phyloP scores from a whole-genome alignment of 257 asterid species.

The Solanum virginianum region DNA sequence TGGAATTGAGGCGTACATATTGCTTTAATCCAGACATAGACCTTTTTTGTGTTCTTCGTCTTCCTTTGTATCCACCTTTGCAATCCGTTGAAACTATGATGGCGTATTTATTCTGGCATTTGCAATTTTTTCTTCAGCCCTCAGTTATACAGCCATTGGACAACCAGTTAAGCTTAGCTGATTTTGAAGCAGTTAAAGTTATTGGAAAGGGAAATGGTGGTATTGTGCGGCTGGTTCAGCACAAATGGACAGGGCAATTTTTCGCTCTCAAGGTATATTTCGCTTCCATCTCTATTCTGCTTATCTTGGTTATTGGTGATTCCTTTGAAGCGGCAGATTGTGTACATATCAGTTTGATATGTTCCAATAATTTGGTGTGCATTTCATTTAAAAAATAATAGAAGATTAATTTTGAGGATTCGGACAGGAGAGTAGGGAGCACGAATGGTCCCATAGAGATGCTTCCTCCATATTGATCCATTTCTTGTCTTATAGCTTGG shows the following conservation, averaged over 20 bases:
- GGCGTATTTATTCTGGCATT: neutral
- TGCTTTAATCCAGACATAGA: neutral
- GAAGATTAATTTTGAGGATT: neutral
- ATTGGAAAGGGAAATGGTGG: conserved; percentile 97
- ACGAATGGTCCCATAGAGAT: neutral
- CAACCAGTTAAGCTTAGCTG: conserved; percentile 89
- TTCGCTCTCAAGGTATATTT: conserved; percentile 82
- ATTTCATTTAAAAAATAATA: neutral
- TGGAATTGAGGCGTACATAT: neutral
- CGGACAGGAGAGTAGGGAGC: neutral
- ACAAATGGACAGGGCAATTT: conserved; percentile 91
- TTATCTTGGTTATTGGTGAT: neutral
- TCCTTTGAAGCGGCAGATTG: neutral
- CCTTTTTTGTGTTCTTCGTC: neutral
- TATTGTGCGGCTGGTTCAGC: conserved; percentile 87
- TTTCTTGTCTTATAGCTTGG: neutral
- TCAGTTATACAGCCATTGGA: conserved; percentile 75
- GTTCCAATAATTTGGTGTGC: neutral
- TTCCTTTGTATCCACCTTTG: neutral
- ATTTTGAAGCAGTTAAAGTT: conserved; percentile 86
- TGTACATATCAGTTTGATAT: neutral
- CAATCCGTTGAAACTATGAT: neutral
- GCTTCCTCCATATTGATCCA: neutral
- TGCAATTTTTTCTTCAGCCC: conserved; percentile 35
- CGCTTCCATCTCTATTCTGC: neutral